Evolutionary conservation across 2,329 filamentous ascomycete genomes (phyloP).

Genomic region (Penicillium verrucosum): DNA sequence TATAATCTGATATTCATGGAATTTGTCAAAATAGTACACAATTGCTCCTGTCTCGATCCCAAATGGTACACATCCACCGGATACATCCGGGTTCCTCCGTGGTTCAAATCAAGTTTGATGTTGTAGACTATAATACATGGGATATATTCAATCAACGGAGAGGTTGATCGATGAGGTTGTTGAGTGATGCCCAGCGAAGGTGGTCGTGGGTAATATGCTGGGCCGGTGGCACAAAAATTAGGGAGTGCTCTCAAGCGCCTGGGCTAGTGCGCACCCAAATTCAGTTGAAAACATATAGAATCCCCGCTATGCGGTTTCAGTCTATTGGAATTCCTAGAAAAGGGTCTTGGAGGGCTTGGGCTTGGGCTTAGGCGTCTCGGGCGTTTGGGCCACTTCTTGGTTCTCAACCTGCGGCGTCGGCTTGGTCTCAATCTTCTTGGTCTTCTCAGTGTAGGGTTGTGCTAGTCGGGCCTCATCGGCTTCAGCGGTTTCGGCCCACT

Average conservation of each 20-base stretch:
- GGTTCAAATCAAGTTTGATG: conserved; percentile 10
- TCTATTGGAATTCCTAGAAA: background rate
- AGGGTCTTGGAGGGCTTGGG: background rate
- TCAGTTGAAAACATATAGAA: background rate
- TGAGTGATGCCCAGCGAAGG: background rate
- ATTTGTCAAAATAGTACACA: background rate
- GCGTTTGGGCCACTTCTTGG: background rate
- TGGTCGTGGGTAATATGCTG: background rate
- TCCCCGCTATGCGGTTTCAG: background rate
- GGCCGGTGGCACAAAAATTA: background rate
- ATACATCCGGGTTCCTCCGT: background rate
- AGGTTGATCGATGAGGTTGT: background rate
- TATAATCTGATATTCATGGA: background rate
- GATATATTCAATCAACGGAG: conserved; percentile 19
- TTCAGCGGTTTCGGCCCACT: conserved; percentile 39
- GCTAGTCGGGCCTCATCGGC: conserved; percentile 26
- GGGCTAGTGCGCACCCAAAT: background rate
- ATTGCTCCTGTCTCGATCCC: background rate
- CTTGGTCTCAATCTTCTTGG: background rate
- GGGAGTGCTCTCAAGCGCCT: too few species aligned
- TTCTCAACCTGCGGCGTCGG: background rate
- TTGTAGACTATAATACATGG: conserved; percentile 29
- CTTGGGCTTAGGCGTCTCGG: background rate
- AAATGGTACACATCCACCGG: background rate
- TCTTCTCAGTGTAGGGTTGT: background rate